Percentiles rank a stretch among this genome's conserved stretches.
Conservation (phyloP, 805 yeast genomes). For the Ogataea pilisensis region DNA sequence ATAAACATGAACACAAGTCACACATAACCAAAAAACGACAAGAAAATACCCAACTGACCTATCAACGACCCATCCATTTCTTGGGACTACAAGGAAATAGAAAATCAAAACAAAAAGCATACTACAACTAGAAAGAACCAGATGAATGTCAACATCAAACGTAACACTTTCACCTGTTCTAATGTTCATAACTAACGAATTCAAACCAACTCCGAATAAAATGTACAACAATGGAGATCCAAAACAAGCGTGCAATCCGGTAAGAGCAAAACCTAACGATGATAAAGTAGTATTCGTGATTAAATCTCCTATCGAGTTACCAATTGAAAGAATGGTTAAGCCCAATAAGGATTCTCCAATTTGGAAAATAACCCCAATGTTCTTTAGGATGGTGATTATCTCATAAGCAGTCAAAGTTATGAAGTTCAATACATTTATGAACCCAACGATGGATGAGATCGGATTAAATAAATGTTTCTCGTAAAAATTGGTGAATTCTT, state of each 20-base stretch:
- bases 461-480: constrained; percentile 14
- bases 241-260: constrained; percentile 49
- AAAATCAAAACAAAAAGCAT: constrained; percentile 36
- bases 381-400: constrained; percentile 34
- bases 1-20: constrained; percentile 18
- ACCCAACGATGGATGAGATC: constrained; percentile 27
- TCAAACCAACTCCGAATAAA: constrained; percentile 47
- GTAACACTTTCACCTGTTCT: constrained; percentile 21
- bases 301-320: constrained; percentile 50
- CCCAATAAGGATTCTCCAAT: constrained; percentile 48
- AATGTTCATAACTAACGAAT: constrained; percentile 34
- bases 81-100: constrained; percentile 39
- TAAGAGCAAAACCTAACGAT: constrained; percentile 33
- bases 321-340: constrained; percentile 42
- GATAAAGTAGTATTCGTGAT: constrained; percentile 45
- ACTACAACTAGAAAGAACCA: constrained; percentile 37
- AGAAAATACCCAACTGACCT: constrained; percentile 35
- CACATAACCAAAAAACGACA: constrained; percentile 29
- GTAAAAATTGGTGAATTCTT: constrained; percentile 5
- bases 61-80: constrained; percentile 43
- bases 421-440: constrained; percentile 24
- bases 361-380: constrained; percentile 40
- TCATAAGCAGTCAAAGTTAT: constrained; percentile 29
- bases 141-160: constrained; percentile 36
- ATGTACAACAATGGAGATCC: constrained; percentile 50